Percentiles rank a stretch among this genome's conserved stretches.
phyloP scores from a whole-genome alignment of 2,329 filamentous ascomycete genomes.

The Trichoderma endophyticum region DNA sequence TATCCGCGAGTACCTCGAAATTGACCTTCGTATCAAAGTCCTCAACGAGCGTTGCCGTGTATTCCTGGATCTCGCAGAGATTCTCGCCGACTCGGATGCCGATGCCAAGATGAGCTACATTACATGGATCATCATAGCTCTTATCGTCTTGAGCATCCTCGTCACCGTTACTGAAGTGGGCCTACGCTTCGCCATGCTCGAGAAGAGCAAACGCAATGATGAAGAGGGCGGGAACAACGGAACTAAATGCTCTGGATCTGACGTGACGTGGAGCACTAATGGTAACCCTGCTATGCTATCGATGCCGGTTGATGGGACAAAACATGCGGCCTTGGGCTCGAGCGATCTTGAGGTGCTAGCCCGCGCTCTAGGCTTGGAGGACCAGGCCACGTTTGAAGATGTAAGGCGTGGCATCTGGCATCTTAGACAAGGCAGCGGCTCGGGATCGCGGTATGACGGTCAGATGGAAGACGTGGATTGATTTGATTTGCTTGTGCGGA shows the following conservation, averaged over 20 bases:
- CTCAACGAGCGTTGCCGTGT: constrained; percentile 96
- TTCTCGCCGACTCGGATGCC: constrained; percentile 85
- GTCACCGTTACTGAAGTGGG: constrained; percentile 89
- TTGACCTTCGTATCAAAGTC: constrained; percentile 91
- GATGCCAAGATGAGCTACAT: constrained; percentile 94
- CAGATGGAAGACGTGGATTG: background rate
- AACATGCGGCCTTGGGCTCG: constrained; percentile 20
- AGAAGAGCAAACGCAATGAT: constrained; percentile 27
- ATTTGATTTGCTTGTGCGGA: background rate
- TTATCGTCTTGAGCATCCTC: constrained; percentile 86
- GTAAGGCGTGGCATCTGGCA: constrained; percentile 33
- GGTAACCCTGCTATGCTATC: constrained; percentile 20
- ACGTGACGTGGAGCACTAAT: constrained; percentile 21
- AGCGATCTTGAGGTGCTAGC: constrained; percentile 37
- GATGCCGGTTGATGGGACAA: background rate
- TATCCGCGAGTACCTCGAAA: constrained; percentile 95
- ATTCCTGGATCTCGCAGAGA: constrained; percentile 93
- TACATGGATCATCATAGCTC: constrained; percentile 96
- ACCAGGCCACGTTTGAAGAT: constrained; percentile 36
- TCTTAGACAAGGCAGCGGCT: constrained; percentile 25
- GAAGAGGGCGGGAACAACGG: constrained; percentile 20
- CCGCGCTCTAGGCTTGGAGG: constrained; percentile 32
- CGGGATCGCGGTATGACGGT: background rate
- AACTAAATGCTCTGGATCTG: constrained; percentile 12
- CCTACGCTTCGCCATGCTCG: constrained; percentile 75